Evolutionary conservation across 2,329 filamentous ascomycete species (phyloP).

Genomic region (Penicillium sumatraense): DNA sequence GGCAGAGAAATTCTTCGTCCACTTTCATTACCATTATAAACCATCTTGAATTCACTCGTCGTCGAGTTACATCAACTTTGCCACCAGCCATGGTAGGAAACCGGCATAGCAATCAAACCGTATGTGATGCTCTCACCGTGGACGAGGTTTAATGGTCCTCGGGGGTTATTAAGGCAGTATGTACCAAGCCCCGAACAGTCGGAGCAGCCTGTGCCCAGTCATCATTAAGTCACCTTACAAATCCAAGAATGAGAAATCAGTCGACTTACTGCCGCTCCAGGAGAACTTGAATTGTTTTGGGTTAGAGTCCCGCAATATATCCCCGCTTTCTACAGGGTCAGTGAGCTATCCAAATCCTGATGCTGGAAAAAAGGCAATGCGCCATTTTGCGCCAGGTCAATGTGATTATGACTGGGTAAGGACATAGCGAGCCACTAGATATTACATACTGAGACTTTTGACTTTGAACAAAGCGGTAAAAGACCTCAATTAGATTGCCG

Average conservation of each 20-base stretch:
- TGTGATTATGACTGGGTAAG: not conserved
- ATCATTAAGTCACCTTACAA: too few species aligned
- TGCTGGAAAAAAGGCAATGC: not conserved
- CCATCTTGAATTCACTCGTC: constrained; percentile 1
- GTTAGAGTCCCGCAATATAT: not conserved
- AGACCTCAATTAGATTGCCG: not conserved
- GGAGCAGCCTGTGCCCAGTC: too few species aligned
- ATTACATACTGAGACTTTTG: not conserved
- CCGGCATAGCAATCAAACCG: constrained; percentile 15
- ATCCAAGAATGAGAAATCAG: too few species aligned
- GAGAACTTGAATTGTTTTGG: too few species aligned
- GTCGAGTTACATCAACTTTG: constrained; percentile 15
- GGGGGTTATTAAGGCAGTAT: constrained; percentile 26
- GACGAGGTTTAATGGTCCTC: constrained; percentile 25
- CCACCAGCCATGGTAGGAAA: constrained; percentile 15
- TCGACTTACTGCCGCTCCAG: too few species aligned
- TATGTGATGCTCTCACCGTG: constrained; percentile 12
- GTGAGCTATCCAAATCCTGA: not conserved
- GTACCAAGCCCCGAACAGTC: too few species aligned
- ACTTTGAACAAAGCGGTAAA: not conserved
- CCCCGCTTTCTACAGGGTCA: not conserved
- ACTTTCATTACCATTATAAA: not conserved
- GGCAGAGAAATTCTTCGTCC: not conserved
- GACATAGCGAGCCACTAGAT: not conserved
- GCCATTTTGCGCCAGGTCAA: not conserved